These are phyloP conservation scores for Podaxis carcinomalis DNA, from an alignment of 768 basidiomycete genomes.

Conservation along the genomic window DNA sequence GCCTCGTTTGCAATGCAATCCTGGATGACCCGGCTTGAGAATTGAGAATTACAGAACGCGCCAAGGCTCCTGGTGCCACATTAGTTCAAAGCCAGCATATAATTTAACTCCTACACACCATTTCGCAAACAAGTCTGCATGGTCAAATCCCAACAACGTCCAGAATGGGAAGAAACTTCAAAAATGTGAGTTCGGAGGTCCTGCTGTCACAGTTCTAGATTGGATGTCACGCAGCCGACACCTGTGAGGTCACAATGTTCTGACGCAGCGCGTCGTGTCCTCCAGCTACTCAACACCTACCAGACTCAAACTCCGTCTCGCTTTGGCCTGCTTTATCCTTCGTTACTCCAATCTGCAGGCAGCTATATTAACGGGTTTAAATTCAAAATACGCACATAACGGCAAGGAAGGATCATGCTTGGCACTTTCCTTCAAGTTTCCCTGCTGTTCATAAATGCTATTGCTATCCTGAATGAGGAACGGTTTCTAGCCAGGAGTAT, in stretches of 20 bases:
- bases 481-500: slow-evolving; percentile 89
- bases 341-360: slow-evolving; percentile 5
- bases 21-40: background rate
- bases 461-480: slow-evolving; percentile 95
- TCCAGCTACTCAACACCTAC: background rate
- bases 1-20: background rate
- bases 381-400: background rate
- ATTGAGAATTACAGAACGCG: slow-evolving; percentile 9
- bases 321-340: background rate
- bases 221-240: slow-evolving; percentile 4
- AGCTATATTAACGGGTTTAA: background rate
- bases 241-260: background rate
- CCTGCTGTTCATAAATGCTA: slow-evolving; percentile 87
- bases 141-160: slow-evolving; percentile 11
- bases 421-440: slow-evolving; percentile 81
- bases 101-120: slow-evolving; percentile 15
- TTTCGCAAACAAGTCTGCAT: slow-evolving; percentile 27
- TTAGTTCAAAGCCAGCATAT: background rate
- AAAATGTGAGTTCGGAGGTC: background rate
- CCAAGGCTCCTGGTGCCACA: slow-evolving; percentile 20
- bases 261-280: slow-evolving; percentile 4
- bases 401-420: slow-evolving; percentile 33
- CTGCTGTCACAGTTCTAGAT: slow-evolving; percentile 2
- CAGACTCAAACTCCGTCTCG: background rate
- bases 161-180: background rate